Conservation (phyloP, 768 basidiomycete species). For the Leccinum incarnatum region DNA sequence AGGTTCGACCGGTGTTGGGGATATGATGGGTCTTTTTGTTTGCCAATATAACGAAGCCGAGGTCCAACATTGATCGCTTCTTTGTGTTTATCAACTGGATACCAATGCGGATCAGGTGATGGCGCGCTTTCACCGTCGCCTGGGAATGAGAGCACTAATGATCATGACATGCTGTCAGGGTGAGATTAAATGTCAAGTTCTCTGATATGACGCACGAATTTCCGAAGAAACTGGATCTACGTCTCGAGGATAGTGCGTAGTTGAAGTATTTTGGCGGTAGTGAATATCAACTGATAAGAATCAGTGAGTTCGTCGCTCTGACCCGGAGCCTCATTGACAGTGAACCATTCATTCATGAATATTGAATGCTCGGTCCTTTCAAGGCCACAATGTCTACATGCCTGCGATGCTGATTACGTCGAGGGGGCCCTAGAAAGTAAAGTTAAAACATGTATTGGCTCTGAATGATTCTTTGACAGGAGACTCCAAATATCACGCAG, state of each 20-base stretch:
- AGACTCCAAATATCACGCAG: slow-evolving; percentile 45
- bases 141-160: slow-evolving; percentile 45
- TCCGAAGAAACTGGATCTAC: slow-evolving; percentile 55
- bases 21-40: slow-evolving; percentile 7
- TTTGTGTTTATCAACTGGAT: slow-evolving; percentile 49
- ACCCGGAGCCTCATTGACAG: slow-evolving; percentile 47
- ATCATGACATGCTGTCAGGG: slow-evolving; percentile 8
- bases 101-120: slow-evolving; percentile 53
- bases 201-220: slow-evolving; percentile 39
- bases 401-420: slow-evolving; percentile 78
- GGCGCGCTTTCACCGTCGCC: slow-evolving; percentile 42
- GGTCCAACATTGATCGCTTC: slow-evolving; percentile 33
- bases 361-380: neutral
- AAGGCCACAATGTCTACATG: slow-evolving; percentile 15
- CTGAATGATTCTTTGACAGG: slow-evolving; percentile 20
- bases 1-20: slow-evolving; percentile 18
- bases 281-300: slow-evolving; percentile 54
- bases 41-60: slow-evolving; percentile 11
- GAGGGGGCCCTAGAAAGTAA: slow-evolving; percentile 66
- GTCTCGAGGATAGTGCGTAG: slow-evolving; percentile 51
- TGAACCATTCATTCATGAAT: slow-evolving; percentile 6
- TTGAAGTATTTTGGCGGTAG: slow-evolving; percentile 50
- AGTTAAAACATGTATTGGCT: slow-evolving; percentile 52
- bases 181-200: neutral
- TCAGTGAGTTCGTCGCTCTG: slow-evolving; percentile 51